These are phyloP conservation scores for Dictyostelium capitatum DNA, from an alignment of 78 protist genomes.

Conservation along the genomic window DNA sequence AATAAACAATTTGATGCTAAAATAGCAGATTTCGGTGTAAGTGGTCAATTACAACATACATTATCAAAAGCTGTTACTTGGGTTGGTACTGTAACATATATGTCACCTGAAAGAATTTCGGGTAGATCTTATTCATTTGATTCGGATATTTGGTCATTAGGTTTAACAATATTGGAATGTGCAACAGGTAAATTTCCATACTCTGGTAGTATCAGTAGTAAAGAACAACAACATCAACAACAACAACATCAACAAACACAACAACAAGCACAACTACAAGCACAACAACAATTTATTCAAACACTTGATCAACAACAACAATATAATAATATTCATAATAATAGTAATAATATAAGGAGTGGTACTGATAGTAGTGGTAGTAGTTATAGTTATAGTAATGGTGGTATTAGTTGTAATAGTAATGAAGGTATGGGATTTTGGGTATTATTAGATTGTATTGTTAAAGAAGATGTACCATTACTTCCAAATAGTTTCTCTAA, in stretches of 20 bases:
- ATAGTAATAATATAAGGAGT: not conserved
- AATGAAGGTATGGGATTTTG: slow-evolving; percentile 77
- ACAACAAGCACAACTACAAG: not conserved
- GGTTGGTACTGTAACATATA: slow-evolving; percentile 91
- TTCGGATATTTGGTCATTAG: slow-evolving; percentile 91
- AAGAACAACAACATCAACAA: not conserved
- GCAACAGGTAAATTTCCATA: slow-evolving; percentile 89
- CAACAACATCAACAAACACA: not conserved
- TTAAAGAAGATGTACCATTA: slow-evolving; percentile 73
- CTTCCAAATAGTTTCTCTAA: slow-evolving; percentile 39
- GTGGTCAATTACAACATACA: slow-evolving; percentile 84
- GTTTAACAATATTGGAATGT: slow-evolving; percentile 87
- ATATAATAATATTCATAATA: slow-evolving; percentile 3
- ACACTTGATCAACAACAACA: not conserved
- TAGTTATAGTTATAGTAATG: not conserved
- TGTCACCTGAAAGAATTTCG: slow-evolving; percentile 91
- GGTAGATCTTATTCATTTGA: slow-evolving; percentile 84
- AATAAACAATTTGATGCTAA: slow-evolving; percentile 80
- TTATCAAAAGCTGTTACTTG: slow-evolving; percentile 83
- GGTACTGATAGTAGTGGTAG: not conserved
- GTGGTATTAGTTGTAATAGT: not conserved
- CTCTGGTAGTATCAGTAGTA: not conserved
- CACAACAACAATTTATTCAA: not conserved
- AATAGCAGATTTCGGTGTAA: slow-evolving; percentile 92
- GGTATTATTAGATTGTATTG: slow-evolving; percentile 82